A percentile compares a stretch with the other conserved stretches of the same genome.
These are phyloP conservation scores for Phytopythium kandeliae DNA, from an alignment of 352 stramenopile genomes.

Conservation along the genomic window DNA sequence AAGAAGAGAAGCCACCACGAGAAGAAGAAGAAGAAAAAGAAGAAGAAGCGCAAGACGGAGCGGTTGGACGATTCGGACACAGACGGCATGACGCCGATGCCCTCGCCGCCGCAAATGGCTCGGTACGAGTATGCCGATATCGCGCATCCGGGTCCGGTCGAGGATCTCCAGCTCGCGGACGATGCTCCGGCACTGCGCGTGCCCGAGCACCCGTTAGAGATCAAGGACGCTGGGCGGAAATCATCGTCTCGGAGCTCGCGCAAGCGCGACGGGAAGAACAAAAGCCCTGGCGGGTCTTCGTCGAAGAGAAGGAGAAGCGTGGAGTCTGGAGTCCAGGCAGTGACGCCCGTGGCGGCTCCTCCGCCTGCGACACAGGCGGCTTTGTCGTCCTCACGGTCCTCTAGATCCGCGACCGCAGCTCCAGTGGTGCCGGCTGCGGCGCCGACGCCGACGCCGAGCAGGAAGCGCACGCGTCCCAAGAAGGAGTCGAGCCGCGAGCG, in stretches of 20 bases:
- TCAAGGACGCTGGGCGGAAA: background rate
- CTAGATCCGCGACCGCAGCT: constrained; percentile 7
- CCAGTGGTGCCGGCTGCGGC: constrained; percentile 9
- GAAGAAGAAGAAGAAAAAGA: constrained; percentile 49
- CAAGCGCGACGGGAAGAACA: constrained; percentile 1
- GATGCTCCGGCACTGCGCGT: background rate
- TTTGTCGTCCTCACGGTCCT: constrained; percentile 8
- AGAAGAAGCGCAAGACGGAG: constrained; percentile 41
- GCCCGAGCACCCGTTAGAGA: constrained; percentile 6
- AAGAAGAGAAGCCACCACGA: constrained; percentile 33
- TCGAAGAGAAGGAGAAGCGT: constrained; percentile 23
- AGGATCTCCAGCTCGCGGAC: background rate
- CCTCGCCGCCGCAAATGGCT: constrained; percentile 39
- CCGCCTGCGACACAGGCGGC: background rate
- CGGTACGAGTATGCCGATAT: constrained; percentile 32
- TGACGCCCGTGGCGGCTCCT: background rate
- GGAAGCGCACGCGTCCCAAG: constrained; percentile 54
- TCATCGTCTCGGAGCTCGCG: constrained; percentile 1
- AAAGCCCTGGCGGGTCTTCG: constrained; percentile 14
- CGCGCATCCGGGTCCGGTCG: background rate
- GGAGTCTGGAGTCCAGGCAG: background rate
- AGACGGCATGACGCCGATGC: constrained; percentile 34
- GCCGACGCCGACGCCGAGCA: constrained; percentile 8
- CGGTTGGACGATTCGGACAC: constrained; percentile 44
- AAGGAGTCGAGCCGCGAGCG: constrained; percentile 67